phyloP scores from a whole-genome alignment of 192 early-diverging fungal genomes.

The Coemansia sp. region DNA sequence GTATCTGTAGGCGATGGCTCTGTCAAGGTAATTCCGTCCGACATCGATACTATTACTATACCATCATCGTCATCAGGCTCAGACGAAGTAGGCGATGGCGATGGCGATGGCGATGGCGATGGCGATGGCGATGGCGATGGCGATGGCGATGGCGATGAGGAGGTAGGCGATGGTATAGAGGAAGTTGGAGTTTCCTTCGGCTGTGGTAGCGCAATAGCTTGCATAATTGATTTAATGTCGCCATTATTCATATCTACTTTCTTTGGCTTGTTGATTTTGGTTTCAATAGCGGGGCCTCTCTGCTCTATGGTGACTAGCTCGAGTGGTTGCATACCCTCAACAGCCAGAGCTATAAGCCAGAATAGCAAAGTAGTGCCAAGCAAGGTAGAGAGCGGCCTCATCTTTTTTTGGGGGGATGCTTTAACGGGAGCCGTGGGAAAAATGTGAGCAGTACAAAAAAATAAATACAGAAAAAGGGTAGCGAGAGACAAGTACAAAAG shows the following conservation, averaged over 20 bases:
- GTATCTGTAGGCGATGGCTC: neutral
- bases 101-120: neutral
- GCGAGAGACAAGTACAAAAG: neutral
- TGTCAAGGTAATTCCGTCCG: neutral
- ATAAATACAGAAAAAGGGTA: neutral
- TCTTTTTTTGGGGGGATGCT: neutral
- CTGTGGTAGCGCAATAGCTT: neutral
- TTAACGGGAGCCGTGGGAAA: neutral
- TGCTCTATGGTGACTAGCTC: neutral
- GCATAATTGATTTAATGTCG: slow-evolving; percentile 15
- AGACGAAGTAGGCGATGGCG: neutral
- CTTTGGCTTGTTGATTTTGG: neutral
- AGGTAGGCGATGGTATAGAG: neutral
- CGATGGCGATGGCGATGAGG: neutral
- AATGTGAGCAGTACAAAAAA: neutral
- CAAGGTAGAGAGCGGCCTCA: neutral
- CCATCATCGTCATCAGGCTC: neutral
- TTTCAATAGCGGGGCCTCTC: neutral
- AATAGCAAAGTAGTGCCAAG: neutral
- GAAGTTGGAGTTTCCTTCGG: no score
- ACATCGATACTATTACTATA: neutral
- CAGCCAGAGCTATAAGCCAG: neutral
- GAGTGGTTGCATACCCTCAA: neutral
- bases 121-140: neutral
- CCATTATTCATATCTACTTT: neutral